Percentiles rank a stretch among this genome's conserved stretches.
Conservation (phyloP, 2,329 filamentous ascomycete genomes). For the Colletotrichum phormii region DNA sequence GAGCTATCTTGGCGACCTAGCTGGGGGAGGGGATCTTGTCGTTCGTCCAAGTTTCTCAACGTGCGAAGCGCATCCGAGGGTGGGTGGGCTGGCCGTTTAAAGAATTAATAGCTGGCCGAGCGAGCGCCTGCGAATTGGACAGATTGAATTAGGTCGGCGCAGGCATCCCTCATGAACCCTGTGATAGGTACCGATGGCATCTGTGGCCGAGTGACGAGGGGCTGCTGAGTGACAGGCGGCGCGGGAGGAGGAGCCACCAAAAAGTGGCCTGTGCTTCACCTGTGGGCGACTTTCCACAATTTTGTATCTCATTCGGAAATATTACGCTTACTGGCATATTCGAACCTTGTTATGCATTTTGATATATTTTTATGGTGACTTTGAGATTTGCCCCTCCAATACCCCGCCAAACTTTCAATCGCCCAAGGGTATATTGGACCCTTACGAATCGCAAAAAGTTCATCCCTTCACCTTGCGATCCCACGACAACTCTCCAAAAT, state of each 20-base stretch:
- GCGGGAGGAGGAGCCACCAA: constrained; percentile 25
- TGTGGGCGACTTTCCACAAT: neutral
- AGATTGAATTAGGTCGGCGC: constrained; percentile 36
- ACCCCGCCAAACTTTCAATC: constrained; percentile 5
- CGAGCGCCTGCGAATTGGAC: constrained; percentile 31
- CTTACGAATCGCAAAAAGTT: neutral
- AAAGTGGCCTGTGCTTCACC: constrained; percentile 23
- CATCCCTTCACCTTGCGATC: neutral
- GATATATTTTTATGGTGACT: constrained; percentile 11
- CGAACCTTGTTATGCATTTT: neutral
- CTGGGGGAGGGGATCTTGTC: constrained; percentile 23
- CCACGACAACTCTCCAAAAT: constrained; percentile 57
- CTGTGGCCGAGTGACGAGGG: constrained; percentile 36
- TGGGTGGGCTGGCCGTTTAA: neutral
- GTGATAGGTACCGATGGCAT: constrained; percentile 18
- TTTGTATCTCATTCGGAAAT: neutral
- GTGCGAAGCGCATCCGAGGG: constrained; percentile 10
- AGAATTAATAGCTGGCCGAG: constrained; percentile 26
- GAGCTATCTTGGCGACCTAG: constrained; percentile 27
- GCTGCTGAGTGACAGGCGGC: constrained; percentile 28
- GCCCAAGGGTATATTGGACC: neutral
- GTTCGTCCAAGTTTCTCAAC: neutral
- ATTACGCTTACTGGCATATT: constrained; percentile 13
- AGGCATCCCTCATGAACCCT: constrained; percentile 36
- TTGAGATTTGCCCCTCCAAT: constrained; percentile 16